These are phyloP conservation scores for Pisolithus marmoratus DNA, from an alignment of 768 basidiomycete species.

Conservation along the genomic window DNA sequence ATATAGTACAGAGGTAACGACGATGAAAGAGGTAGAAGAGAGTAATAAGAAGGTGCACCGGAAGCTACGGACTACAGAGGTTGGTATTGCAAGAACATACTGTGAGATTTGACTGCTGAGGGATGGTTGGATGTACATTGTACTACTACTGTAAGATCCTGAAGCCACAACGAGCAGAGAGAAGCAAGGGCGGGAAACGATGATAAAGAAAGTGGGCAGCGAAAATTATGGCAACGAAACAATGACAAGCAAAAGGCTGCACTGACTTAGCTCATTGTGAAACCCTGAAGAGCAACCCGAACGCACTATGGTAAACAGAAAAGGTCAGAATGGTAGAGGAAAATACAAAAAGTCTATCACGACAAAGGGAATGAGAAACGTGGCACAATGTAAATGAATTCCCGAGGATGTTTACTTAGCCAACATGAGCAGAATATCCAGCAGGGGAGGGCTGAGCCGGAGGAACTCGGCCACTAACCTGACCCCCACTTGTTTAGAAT, in stretches of 20 bases:
- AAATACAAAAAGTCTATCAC: neutral
- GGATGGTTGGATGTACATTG: constrained; percentile 14
- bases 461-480: constrained; percentile 4
- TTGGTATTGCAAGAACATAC: constrained; percentile 27
- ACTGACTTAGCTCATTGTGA: constrained; percentile 17
- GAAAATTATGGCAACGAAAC: constrained; percentile 27
- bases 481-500: constrained; percentile 29
- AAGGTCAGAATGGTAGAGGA: constrained; percentile 7
- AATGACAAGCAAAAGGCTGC: constrained; percentile 17
- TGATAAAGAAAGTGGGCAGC: constrained; percentile 10
- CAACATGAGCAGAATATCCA: constrained; percentile 15
- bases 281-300: constrained; percentile 12
- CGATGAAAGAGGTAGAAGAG: neutral
- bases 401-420: constrained; percentile 13
- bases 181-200: constrained; percentile 11
- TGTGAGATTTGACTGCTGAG: constrained; percentile 11
- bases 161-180: constrained; percentile 7
- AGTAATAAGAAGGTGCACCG: constrained; percentile 14
- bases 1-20: neutral
- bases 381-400: neutral
- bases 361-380: neutral
- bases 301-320: constrained; percentile 13
- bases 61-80: constrained; percentile 26
- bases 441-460: constrained; percentile 7
- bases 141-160: constrained; percentile 28